Evolutionary conservation across 2,329 filamentous ascomycete species (phyloP), one percentile per base, ranked within the genome.

Genomic region (Fusarium sp.): DNA sequence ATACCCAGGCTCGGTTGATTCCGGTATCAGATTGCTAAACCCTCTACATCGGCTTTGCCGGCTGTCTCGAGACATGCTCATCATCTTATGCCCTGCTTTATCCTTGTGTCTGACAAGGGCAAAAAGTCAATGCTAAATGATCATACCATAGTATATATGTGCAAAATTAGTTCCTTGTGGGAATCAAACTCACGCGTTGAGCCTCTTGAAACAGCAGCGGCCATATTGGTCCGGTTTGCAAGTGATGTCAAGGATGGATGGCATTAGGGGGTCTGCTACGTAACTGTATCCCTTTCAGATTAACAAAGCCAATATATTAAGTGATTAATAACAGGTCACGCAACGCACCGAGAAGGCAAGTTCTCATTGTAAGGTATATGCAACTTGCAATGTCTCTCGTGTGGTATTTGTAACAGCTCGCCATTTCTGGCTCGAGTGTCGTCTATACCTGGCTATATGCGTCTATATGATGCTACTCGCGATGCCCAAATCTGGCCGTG

Each of bases 1-100:
- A 61, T 57, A 48, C 41, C 44, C 55, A 66, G 47, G 61, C 34
- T 70, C 68, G 68, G 68, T 56, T 70, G 54, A 29, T 65, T 55
- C 68, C 68, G 58, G 67, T 68, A 48, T 57, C 58, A 65, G 57
- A 60, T 65, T 45, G 20, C 34, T 48, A 18, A 49, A 37, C 32
- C 52, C n/a, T 49, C 41, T 51, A 12, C 47, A 42, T 65, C 34
- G 20, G 47, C 40, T 65, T 30, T 58, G 41, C 29, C 61, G 65
- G 59, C 40, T 64, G 41, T 40, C 34, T 57, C 64, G 42, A 57
- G 44, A 24, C 27, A 18, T 57, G 55, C 62, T 49, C n/a, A 47
- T 51, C 48, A n/a, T 54, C 41, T 46, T 45, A 34, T 67, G 29
- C 67, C 67, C 57, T 51, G 34, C 20, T 40, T 47, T 37, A 57